These are phyloP conservation scores for Yamadazyma conglobata DNA, from an alignment of 1,139 yeast genomes.

Conservation along the genomic window DNA sequence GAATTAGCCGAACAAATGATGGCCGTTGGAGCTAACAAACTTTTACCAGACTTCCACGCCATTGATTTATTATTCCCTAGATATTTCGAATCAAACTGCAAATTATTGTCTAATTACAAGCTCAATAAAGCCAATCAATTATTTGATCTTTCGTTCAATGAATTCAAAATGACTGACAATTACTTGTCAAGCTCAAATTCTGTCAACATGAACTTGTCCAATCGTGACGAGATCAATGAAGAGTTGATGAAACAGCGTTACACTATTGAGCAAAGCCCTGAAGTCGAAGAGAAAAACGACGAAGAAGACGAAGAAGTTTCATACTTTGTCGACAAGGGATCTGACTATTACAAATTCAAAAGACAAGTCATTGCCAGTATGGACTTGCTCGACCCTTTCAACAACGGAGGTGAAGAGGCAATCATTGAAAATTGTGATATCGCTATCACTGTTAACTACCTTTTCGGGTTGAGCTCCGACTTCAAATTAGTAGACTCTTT, in stretches of 20 bases:
- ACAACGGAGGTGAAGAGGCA: not conserved
- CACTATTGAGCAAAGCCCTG: not conserved
- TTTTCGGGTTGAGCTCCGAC: constrained; percentile 9
- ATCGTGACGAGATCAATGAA: constrained; percentile 1
- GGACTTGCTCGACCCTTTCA: not conserved
- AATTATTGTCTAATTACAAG: constrained; percentile 5
- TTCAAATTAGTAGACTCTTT: constrained; percentile 3
- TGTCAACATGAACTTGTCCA: constrained; percentile 1
- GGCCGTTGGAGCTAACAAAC: constrained; percentile 7
- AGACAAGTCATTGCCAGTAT: constrained; percentile 4
- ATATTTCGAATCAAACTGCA: constrained; percentile 21
- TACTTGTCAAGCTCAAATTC: constrained; percentile 4
- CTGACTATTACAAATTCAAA: constrained; percentile 19
- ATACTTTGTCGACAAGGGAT: constrained; percentile 17
- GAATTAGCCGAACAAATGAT: constrained; percentile 8
- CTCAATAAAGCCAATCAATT: constrained; percentile 7
- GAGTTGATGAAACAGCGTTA: too few relatives aligned
- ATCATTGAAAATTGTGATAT: constrained; percentile 19
- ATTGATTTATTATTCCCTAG: constrained; percentile 25
- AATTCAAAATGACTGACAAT: constrained; percentile 10
- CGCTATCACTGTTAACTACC: constrained; percentile 20
- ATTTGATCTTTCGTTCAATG: constrained; percentile 8
- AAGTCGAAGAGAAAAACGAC: constrained; percentile 3
- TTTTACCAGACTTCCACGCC: constrained; percentile 33
- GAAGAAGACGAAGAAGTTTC: constrained; percentile 13